These are phyloP conservation scores for Nemania abortiva DNA, from an alignment of 2,329 filamentous ascomycete genomes.

Conservation along the genomic window DNA sequence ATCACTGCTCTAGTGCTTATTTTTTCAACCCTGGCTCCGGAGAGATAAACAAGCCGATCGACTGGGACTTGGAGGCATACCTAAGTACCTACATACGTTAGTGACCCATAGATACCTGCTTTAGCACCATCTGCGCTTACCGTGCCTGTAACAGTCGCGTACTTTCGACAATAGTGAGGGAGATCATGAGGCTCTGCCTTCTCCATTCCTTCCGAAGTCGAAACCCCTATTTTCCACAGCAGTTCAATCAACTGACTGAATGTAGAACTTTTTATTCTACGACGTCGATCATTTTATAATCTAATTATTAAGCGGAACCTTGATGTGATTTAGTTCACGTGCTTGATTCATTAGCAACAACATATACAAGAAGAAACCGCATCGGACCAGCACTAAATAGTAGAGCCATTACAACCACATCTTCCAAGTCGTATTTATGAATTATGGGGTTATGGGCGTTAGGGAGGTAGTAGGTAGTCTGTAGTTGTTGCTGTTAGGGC, in stretches of 20 bases:
- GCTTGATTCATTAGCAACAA: neutral
- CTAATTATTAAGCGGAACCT: neutral
- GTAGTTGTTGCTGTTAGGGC: neutral
- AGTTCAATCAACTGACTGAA: constrained; percentile 3
- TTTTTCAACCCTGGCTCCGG: constrained; percentile 44
- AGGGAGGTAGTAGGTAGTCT: neutral
- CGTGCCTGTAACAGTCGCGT: constrained; percentile 8
- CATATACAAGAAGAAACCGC: neutral
- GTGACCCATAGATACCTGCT: constrained; percentile 19
- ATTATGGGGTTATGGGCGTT: neutral
- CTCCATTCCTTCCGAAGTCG: constrained; percentile 39
- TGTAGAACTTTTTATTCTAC: neutral
- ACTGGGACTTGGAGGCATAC: constrained; percentile 15
- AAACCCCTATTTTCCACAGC: constrained; percentile 45
- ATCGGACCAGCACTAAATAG: neutral
- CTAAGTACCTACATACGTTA: neutral
- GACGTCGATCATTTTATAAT: constrained; percentile 31
- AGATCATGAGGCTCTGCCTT: constrained; percentile 42
- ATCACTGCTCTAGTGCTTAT: constrained; percentile 47
- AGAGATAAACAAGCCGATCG: constrained; percentile 48
- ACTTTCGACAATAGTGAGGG: neutral
- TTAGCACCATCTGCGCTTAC: neutral
- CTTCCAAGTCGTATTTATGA: neutral
- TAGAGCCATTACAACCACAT: neutral
- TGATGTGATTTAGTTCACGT: neutral